phyloP scores from a whole-genome alignment of 1,139 yeast genomes.

The Pichia sorboxylosa region DNA sequence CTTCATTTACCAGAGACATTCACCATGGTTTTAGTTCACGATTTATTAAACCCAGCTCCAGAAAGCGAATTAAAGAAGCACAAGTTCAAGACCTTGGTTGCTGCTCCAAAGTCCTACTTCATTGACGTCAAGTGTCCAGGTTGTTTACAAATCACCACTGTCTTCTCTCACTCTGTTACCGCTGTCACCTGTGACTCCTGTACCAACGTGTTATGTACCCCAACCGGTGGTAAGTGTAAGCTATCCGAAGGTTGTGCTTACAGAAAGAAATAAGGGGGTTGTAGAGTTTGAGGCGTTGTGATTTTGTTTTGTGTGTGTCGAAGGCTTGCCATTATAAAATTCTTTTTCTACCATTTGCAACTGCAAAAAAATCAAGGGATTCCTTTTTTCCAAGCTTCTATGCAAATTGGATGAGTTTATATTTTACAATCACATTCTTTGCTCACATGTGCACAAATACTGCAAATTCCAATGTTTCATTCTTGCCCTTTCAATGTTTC shows the following conservation, averaged over 20 bases:
- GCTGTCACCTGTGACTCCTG: slow-evolving; percentile 99
- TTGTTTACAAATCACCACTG: slow-evolving; percentile 97
- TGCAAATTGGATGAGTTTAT: too few species aligned
- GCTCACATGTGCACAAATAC: too few species aligned
- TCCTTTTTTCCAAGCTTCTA: too few species aligned
- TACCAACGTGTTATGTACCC: slow-evolving; percentile 96
- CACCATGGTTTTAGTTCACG: slow-evolving; percentile 81
- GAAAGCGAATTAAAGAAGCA: slow-evolving; percentile 94
- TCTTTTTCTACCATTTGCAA: too few species aligned
- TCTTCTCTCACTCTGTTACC: slow-evolving; percentile 99
- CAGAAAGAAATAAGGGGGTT: slow-evolving; percentile 80
- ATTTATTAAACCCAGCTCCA: slow-evolving; percentile 94
- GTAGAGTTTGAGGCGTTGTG: too few species aligned
- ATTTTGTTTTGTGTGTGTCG: too few species aligned
- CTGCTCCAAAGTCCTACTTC: slow-evolving; percentile 96
- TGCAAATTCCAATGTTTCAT: too few species aligned
- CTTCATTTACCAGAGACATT: too few species aligned
- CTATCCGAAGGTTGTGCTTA: slow-evolving; percentile 98
- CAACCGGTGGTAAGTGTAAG: slow-evolving; percentile 99
- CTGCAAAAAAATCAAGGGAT: too few species aligned
- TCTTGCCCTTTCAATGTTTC: too few species aligned
- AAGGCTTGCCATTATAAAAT: too few species aligned
- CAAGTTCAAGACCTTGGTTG: slow-evolving; percentile 96
- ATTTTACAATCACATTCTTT: too few species aligned
- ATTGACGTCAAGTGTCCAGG: slow-evolving; percentile 99